Evolutionary conservation across 2,329 filamentous ascomycete species (phyloP).

Genomic region (Verticillium dahliae): DNA sequence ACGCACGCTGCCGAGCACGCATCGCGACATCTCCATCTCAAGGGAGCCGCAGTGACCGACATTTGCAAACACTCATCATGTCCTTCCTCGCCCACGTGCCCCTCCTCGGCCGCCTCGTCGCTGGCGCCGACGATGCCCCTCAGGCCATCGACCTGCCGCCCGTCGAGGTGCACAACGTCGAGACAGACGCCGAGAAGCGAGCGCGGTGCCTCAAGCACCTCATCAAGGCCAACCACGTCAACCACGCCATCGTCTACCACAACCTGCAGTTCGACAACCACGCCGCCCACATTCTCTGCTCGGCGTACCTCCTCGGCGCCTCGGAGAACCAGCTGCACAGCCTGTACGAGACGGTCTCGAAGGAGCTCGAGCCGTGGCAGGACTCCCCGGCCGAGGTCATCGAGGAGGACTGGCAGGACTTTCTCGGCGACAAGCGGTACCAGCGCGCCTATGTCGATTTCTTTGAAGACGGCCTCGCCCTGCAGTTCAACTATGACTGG

Average conservation of each 20-base stretch:
- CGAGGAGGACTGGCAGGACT: conserved; percentile 80
- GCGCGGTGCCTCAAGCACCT: conserved; percentile 84
- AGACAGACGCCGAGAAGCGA: conserved; percentile 71
- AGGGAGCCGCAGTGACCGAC: too few relatives aligned
- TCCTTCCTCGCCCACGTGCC: conserved; percentile 36
- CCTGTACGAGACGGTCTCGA: conserved; percentile 73
- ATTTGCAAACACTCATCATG: background rate
- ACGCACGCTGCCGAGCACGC: background rate
- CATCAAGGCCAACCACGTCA: conserved; percentile 84
- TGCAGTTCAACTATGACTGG: conserved; percentile 74
- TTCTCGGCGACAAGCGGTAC: conserved; percentile 70
- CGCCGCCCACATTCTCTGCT: conserved; percentile 71
- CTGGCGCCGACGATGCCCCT: conserved; percentile 10
- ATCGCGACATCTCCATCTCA: too few relatives aligned
- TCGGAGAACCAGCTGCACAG: conserved; percentile 64
- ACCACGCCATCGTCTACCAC: conserved; percentile 78
- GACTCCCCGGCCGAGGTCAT: conserved; percentile 81
- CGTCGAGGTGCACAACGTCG: conserved; percentile 71
- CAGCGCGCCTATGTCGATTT: conserved; percentile 91
- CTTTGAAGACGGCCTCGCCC: conserved; percentile 84
- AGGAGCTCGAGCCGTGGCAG: conserved; percentile 69
- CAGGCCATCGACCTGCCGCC: conserved; percentile 53
- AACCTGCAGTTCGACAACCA: conserved; percentile 75
- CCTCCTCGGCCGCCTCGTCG: conserved; percentile 29
- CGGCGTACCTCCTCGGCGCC: conserved; percentile 80